Conservation (phyloP, 805 yeast species). For the Metschnikowia lachancei region DNA sequence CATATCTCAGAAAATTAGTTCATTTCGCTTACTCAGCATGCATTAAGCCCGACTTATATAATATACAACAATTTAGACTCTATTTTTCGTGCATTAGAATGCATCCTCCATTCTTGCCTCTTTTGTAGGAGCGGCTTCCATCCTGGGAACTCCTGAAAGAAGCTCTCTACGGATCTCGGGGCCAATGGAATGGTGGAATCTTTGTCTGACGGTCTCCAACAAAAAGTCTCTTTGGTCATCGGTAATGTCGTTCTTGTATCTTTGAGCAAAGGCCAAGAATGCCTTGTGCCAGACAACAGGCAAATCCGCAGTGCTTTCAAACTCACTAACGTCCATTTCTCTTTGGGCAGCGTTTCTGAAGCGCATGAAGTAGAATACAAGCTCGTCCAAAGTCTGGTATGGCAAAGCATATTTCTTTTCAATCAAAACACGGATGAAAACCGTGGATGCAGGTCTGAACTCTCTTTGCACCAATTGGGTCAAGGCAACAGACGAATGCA, state of each 20-base stretch:
- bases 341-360: slow-evolving; percentile 64
- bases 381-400: slow-evolving; percentile 90
- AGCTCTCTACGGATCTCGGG: slow-evolving; percentile 94
- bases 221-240: slow-evolving; percentile 96
- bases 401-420: slow-evolving; percentile 97
- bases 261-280: slow-evolving; percentile 87
- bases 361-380: slow-evolving; percentile 90
- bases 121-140: slow-evolving; percentile 23
- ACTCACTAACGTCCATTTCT: slow-evolving; percentile 35
- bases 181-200: slow-evolving; percentile 84
- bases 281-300: slow-evolving; percentile 99
- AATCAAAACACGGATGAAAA: slow-evolving; percentile 81
- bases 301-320: slow-evolving; percentile 52
- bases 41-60: background rate
- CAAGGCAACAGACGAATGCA: slow-evolving; percentile 95
- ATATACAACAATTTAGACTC: background rate
- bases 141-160: slow-evolving; percentile 77
- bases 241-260: slow-evolving; percentile 97
- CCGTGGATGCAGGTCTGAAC: slow-evolving; percentile 83
- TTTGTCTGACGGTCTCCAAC: slow-evolving; percentile 84
- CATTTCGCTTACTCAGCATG: background rate
- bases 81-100: slow-evolving; percentile 18
- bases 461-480: slow-evolving; percentile 77
- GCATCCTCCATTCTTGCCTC: slow-evolving; percentile 42
- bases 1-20: background rate